phyloP scores from a whole-genome alignment of 1,284 basidiomycete genomes.

The Ceratobasidium sp. region DNA sequence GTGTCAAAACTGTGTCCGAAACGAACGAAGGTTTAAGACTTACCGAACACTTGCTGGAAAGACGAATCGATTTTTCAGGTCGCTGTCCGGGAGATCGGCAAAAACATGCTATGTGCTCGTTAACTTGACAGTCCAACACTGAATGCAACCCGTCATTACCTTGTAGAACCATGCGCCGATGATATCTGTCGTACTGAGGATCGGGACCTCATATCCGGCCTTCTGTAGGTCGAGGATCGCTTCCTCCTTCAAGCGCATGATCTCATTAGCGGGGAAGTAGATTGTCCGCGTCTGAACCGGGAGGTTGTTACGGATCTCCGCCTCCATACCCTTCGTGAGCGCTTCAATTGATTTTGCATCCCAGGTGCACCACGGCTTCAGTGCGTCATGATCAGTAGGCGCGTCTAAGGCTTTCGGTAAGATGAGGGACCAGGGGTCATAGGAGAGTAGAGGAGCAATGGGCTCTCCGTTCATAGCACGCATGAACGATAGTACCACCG shows the following conservation, averaged over 20 bases:
- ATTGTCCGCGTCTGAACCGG: conserved; percentile 19
- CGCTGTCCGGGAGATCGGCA: background rate
- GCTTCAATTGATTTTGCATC: background rate
- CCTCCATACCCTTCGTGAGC: background rate
- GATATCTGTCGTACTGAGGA: conserved; percentile 25
- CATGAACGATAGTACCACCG: conserved; percentile 6
- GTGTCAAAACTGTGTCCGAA: background rate
- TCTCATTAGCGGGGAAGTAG: conserved; percentile 39
- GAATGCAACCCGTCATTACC: background rate
- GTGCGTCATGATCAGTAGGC: conserved; percentile 14
- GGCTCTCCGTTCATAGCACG: conserved; percentile 14
- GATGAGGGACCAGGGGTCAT: conserved; percentile 21
- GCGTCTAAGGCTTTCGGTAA: background rate
- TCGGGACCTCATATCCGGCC: background rate
- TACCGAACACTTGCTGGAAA: conserved; percentile 25
- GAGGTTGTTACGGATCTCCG: background rate
- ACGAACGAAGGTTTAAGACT: background rate
- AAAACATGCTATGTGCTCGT: conserved; percentile 24
- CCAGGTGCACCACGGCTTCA: conserved; percentile 7
- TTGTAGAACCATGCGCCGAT: conserved; percentile 34
- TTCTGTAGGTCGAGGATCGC: conserved; percentile 4
- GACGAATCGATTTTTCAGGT: conserved; percentile 13
- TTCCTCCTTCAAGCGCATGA: conserved; percentile 3
- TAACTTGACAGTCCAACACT: too few relatives aligned
- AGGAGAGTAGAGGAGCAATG: conserved; percentile 22